phyloP scores from a whole-genome alignment of 2,329 filamentous ascomycete genomes.

The Tolypocladium album region DNA sequence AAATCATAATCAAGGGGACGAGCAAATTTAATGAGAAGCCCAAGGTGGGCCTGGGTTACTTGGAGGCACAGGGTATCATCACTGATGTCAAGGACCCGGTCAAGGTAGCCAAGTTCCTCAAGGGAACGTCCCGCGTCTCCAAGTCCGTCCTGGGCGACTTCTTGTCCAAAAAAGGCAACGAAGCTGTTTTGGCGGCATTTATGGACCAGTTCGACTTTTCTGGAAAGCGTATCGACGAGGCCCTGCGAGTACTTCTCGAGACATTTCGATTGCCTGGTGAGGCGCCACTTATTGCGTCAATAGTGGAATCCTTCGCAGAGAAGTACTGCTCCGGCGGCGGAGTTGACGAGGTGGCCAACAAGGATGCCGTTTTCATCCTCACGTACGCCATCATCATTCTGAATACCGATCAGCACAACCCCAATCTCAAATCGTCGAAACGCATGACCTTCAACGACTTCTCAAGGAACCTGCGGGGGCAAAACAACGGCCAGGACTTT shows the following conservation, averaged over 20 bases:
- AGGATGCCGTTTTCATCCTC: conserved; percentile 80
- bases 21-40: conserved; percentile 93
- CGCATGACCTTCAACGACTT: conserved; percentile 84
- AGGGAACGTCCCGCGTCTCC: conserved; percentile 76
- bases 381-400: conserved; percentile 96
- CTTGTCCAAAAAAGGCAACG: conserved; percentile 82
- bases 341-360: conserved; percentile 67
- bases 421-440: conserved; percentile 66
- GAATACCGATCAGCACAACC: conserved; percentile 95
- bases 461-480: conserved; percentile 76
- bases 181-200: conserved; percentile 73
- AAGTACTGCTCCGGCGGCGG: conserved; percentile 65
- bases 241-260: conserved; percentile 74
- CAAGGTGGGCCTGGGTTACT: conserved; percentile 76
- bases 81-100: conserved; percentile 60
- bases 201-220: conserved; percentile 81
- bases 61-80: conserved; percentile 80
- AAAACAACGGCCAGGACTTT: conserved; percentile 81
- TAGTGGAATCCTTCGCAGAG: conserved; percentile 77
- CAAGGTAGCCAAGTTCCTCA: conserved; percentile 78
- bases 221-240: conserved; percentile 81
- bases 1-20: conserved; percentile 77
- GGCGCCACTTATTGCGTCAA: conserved; percentile 83
- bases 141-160: conserved; percentile 90
- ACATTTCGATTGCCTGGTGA: conserved; percentile 92